These are phyloP conservation scores for Colletotrichum shisoi DNA, from an alignment of 2,329 filamentous ascomycete genomes.

Conservation along the genomic window DNA sequence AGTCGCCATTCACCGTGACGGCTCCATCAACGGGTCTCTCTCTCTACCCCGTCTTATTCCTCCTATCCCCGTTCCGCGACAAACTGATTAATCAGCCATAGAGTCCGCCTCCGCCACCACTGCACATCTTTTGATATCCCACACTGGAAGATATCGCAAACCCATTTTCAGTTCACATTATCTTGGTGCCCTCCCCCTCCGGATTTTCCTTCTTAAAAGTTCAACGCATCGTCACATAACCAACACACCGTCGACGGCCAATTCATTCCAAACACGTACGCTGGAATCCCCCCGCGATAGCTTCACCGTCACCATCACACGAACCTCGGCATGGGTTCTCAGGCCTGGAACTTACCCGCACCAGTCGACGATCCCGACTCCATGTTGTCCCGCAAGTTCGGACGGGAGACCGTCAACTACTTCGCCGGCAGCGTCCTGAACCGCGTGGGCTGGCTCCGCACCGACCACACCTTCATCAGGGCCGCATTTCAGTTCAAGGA, in stretches of 20 bases:
- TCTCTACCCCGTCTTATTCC: conserved; percentile 5
- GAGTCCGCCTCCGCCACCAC: conserved; percentile 25
- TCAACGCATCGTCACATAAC: background rate
- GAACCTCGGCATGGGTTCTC: conserved; percentile 37
- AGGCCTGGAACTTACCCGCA: conserved; percentile 53
- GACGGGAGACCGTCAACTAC: conserved; percentile 83
- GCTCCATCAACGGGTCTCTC: conserved; percentile 29
- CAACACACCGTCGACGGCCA: background rate
- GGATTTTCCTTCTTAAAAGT: background rate
- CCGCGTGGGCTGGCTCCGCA: conserved; percentile 78
- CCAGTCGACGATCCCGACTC: conserved; percentile 60
- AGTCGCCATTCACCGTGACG: conserved; percentile 33
- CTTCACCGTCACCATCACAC: conserved; percentile 20
- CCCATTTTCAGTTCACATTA: background rate
- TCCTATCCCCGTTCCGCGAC: conserved; percentile 10
- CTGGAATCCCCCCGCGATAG: conserved; percentile 30
- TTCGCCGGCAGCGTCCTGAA: conserved; percentile 81
- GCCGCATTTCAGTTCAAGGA: conserved; percentile 71
- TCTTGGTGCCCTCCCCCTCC: background rate
- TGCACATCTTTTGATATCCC: conserved; percentile 14
- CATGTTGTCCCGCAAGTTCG: conserved; percentile 80
- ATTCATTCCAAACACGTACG: background rate
- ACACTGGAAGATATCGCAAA: conserved; percentile 1
- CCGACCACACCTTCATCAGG: conserved; percentile 73
- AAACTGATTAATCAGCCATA: conserved; percentile 36